Conservation (phyloP, 192 early-diverging fungal genomes). For the Dimargaris xerosporica region DNA sequence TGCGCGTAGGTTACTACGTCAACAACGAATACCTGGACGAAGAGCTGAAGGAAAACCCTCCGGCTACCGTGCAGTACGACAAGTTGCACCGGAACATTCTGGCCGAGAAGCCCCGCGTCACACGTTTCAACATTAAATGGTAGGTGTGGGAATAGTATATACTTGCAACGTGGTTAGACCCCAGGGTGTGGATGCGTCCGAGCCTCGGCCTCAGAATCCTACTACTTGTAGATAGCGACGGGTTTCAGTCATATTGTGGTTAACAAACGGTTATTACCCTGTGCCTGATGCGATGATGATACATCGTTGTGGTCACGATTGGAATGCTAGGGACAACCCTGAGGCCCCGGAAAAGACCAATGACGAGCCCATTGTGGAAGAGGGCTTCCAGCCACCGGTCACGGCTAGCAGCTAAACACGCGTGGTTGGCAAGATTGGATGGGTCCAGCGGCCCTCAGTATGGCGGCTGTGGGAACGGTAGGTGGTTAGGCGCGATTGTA, state of each 20-base stretch:
- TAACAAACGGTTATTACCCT: not conserved
- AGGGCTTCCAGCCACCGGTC: no score
- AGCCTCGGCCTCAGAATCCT: not conserved
- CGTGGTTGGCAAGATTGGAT: no score
- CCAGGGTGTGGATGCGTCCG: no score
- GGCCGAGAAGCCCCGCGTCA: conserved; percentile 89
- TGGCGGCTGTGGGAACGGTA: no score
- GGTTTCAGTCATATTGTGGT: not conserved
- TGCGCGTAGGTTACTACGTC: conserved; percentile 95
- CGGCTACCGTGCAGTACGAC: conserved; percentile 33
- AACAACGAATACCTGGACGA: conserved; percentile 90
- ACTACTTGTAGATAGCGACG: not conserved
- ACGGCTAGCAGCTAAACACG: no score
- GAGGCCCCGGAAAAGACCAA: no score
- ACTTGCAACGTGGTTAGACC: no score
- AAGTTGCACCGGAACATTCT: conserved; percentile 76
- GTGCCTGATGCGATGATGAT: not conserved
- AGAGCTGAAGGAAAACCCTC: conserved; percentile 61
- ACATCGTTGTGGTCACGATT: not conserved
- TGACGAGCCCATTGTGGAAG: no score
- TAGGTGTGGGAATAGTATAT: conserved; percentile 8
- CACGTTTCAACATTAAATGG: conserved; percentile 69
- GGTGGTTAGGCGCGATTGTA: no score
- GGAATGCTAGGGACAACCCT: no score
- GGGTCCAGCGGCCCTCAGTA: no score